Evolutionary conservation across 1,139 yeast genomes (phyloP).

Genomic region (Yueomyces sp.): DNA sequence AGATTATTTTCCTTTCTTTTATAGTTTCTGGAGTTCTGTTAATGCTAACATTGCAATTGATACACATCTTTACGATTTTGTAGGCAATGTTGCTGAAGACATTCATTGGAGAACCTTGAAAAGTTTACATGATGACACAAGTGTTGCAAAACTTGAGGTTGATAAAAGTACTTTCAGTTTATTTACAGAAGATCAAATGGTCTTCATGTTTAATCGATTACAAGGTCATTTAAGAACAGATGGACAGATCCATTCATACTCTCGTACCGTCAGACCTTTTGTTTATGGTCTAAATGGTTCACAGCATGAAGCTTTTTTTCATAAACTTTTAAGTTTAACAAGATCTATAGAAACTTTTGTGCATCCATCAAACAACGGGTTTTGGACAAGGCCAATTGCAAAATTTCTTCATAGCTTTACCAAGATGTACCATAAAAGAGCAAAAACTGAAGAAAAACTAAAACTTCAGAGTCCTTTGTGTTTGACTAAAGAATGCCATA

Average conservation of each 20-base stretch:
- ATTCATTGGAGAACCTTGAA: constrained; percentile 26
- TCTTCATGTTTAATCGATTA: constrained; percentile 39
- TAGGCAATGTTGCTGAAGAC: constrained; percentile 50
- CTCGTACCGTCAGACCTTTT: constrained; percentile 50
- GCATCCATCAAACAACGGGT: constrained; percentile 84
- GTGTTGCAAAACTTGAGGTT: neutral
- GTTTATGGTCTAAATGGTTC: constrained; percentile 53
- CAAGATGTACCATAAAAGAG: constrained; percentile 47
- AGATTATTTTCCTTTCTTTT: constrained; percentile 50
- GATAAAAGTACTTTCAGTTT: neutral
- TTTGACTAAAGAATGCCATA: constrained; percentile 35
- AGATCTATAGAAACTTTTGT: constrained; percentile 73
- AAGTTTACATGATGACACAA: constrained; percentile 4
- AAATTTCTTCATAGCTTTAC: constrained; percentile 45
- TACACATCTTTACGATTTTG: constrained; percentile 49
- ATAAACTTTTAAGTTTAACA: constrained; percentile 41
- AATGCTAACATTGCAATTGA: constrained; percentile 50
- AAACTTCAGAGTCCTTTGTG: constrained; percentile 13
- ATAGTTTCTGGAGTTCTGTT: constrained; percentile 62
- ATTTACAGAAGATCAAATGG: constrained; percentile 41
- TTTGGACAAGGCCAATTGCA: constrained; percentile 67
- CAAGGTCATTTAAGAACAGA: constrained; percentile 38
- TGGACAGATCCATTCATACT: constrained; percentile 40
- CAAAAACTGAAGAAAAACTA: constrained; percentile 30
- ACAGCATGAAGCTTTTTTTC: constrained; percentile 37